Evolutionary conservation across 139 green algal genomes (phyloP).

Genomic region (Closterium sp.): DNA sequence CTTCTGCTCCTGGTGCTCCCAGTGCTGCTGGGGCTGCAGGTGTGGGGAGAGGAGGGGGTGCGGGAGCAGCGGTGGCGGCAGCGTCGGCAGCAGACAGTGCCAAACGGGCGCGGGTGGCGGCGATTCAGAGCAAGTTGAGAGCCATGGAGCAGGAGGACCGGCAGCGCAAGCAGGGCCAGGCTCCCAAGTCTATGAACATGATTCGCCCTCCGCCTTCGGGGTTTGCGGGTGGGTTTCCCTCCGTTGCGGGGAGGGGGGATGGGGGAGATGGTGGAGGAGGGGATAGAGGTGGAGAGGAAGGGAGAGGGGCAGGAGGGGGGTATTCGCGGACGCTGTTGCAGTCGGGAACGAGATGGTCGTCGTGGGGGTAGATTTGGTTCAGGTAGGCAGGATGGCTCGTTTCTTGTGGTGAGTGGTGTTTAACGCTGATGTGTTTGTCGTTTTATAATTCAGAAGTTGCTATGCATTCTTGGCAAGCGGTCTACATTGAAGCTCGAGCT

Average conservation of each 20-base stretch:
- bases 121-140: slow-evolving; percentile 30
- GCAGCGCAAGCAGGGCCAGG: background rate
- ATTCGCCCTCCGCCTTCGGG: background rate
- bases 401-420: background rate
- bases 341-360: slow-evolving; percentile 7
- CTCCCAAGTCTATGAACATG: background rate
- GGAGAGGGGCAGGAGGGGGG: background rate
- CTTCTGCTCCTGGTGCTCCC: background rate
- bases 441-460: too few relatives aligned
- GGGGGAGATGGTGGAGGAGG: background rate
- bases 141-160: slow-evolving; percentile 15
- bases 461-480: too few relatives aligned
- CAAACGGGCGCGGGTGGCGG: slow-evolving; percentile 29
- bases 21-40: background rate
- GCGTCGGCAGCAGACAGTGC: background rate
- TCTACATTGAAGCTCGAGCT: too few relatives aligned
- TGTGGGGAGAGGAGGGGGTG: background rate
- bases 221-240: background rate
- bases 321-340: slow-evolving; percentile 16
- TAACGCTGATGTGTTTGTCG: too few relatives aligned
- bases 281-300: background rate
- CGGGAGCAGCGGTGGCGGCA: background rate
- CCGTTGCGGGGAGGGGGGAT: background rate
- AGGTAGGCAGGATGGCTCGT: background rate
- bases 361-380: slow-evolving; percentile 2